Evolutionary conservation across 495 filamentous ascomycete species (phyloP), one percentile per base, ranked within the genome.

Genomic region (Tuber magnatum): DNA sequence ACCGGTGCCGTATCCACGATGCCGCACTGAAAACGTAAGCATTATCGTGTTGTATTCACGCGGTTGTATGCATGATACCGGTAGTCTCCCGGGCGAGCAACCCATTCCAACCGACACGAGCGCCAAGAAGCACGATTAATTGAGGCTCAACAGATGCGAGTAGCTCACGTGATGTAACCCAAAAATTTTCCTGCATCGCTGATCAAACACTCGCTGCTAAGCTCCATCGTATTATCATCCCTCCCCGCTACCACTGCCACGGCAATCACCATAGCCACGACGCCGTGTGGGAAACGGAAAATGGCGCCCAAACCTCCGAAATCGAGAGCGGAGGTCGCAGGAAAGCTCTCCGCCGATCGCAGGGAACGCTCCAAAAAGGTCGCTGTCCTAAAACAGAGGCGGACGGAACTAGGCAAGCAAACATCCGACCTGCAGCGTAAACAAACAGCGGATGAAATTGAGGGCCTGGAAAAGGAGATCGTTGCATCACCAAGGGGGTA

Each of bases 401-500:
- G 28, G 56, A 35, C 56, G 32, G 56, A 65, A 20, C 16, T 65
- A 14, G 28, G 35, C 56, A 35, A 65, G 14, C 12, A 65, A 32
- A 65, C 56, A 7, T 65, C 56, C 56, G 28, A 65, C 5, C 14
- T 20, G 2, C 56, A 65, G 5, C 28, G 32, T 3, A 32, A 65
- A 35, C 56, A 65, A 35, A 8, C 14, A 65, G 51, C 69, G 22
- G 77, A 81, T 32, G 80, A 77, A 32, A 77, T 82, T 35, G 72
- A 82, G 24, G 72, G 70, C 71, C 42, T 79, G 16, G 81, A 82
- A 70, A 76, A 79, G 39, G 78, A 76, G 16, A 82, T 82, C 38
- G 69, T 75, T 40, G 78, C 75, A 72, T 96, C 93, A 40, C 91
- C 90, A 75, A 92, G 92, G 82, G 87, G 97, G 83, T 97, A 95